Percentiles rank a stretch among this genome's conserved stretches.
These are phyloP conservation scores for Quercus rubra DNA, from an alignment of 306 rosid genomes.

Conservation along the genomic window DNA sequence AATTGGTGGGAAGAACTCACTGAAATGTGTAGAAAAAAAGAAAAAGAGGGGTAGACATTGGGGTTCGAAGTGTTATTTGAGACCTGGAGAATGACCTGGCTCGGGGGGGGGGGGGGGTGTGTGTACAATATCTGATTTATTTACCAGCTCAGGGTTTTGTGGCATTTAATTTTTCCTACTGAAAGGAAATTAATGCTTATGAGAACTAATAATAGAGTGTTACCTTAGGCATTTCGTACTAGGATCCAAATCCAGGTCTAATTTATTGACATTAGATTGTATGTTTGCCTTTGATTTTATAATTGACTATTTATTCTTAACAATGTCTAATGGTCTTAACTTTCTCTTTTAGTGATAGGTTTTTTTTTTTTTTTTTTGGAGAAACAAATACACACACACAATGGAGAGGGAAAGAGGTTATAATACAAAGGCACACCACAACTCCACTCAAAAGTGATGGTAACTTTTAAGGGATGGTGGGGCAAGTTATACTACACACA, in stretches of 20 bases:
- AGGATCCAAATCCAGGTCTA: neutral
- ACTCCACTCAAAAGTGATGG: too few relatives aligned
- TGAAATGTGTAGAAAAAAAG: neutral
- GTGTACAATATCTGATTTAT: too few relatives aligned
- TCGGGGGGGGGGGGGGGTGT: too few relatives aligned
- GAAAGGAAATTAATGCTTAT: neutral
- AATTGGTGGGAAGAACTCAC: neutral
- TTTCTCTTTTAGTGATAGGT: conserved; percentile 7
- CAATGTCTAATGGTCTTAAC: neutral
- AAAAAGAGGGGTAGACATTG: neutral
- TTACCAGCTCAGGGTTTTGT: neutral
- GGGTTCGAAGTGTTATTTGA: neutral
- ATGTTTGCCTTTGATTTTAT: neutral
- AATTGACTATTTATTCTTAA: neutral
- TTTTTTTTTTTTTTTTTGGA: too few relatives aligned
- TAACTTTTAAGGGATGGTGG: too few relatives aligned
- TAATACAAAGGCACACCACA: too few relatives aligned
- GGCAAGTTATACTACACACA: too few relatives aligned
- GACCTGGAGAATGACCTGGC: too few relatives aligned
- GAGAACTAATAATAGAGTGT: neutral
- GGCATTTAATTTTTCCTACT: neutral
- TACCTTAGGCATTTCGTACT: too few relatives aligned
- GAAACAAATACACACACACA: too few relatives aligned
- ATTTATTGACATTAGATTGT: neutral
- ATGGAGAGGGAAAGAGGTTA: too few relatives aligned